Evolutionary conservation across 257 asterid genomes (phyloP).

Genomic region (Solanum phureja): DNA sequence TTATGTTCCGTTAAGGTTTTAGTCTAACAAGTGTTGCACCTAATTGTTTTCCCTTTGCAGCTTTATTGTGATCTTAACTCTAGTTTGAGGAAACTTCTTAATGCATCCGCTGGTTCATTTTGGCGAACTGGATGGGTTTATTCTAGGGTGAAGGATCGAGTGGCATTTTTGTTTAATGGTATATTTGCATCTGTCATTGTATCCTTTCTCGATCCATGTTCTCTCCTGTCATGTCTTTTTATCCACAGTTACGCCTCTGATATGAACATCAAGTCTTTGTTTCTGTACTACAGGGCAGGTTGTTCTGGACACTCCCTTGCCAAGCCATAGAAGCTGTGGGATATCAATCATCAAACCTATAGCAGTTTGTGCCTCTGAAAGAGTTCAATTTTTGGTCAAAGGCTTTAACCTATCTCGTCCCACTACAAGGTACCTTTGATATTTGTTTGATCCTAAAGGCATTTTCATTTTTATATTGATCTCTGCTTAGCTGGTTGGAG

Average conservation of each 20-base stretch:
- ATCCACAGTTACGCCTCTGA: not conserved
- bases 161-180: constrained; percentile 80
- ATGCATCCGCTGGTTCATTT: constrained; percentile 58
- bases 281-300: constrained; percentile 57
- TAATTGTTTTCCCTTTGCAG: constrained; percentile 29
- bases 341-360: constrained; percentile 70
- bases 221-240: not conserved
- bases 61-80: constrained; percentile 54
- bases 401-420: constrained; percentile 59
- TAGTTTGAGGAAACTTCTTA: constrained; percentile 76
- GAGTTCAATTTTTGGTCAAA: constrained; percentile 57
- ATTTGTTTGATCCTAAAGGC: not conserved
- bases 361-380: constrained; percentile 67
- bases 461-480: not conserved
- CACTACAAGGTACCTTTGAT: constrained; percentile 55
- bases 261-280: not conserved
- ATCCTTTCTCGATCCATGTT: not conserved
- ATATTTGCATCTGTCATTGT: not conserved
- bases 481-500: not conserved
- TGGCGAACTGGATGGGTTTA: constrained; percentile 95
- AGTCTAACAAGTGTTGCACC: not conserved
- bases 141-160: constrained; percentile 57
- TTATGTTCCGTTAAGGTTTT: not conserved
- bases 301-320: constrained; percentile 58
- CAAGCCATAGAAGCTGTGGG: constrained; percentile 37